Base-by-base conservation (phyloP, 805 yeast species). In the Komagataella pseudopastoris region DNA sequence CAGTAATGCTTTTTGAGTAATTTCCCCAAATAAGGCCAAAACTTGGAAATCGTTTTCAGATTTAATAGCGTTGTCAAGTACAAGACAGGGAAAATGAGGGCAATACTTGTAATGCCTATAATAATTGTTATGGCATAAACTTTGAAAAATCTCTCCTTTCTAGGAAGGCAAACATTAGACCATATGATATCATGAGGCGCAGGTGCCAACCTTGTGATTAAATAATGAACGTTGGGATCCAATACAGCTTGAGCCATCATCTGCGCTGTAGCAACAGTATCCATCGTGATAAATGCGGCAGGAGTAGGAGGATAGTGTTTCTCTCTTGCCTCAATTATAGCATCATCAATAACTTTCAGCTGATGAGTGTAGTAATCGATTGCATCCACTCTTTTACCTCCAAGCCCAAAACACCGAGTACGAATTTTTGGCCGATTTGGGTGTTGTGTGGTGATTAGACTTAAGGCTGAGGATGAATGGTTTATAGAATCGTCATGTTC, bases 161-260 rank as follows among this genome's bases (percentile, higher is more conserved):
- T 73, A 0, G 95, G 81, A 60, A 90, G 69, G 58, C 95, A 90
- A 43, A 88, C 78, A 60, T 90, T 88, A 52, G 81, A 85, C 99
- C 99, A 91, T 45, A 88, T 81, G 22, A 91, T 85, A 63, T 91
- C 99, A 60, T 85, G 91, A 3, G 98, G 98, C 1, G 98, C 95
- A 0, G 98, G 98, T 0, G 98, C 98, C 52, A 89, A 69, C 45
- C 77, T 72, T 3, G 96, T 85, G 43, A 90, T 86, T 51, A 93
- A 70, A 53, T 81, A 86, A 61, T 86, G 83, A 6, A 93, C 88
- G 52, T 86, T 77, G 0, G 97, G 97, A 62, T 90, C 96, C 53
- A 93, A 65, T 0, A 91, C 90, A 0, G 97, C 93, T 64, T 93
- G 99, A 0, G 97, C 96, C 24, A 93, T 83, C 87, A 89, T 84